These are phyloP conservation scores for Pseudogymnoascus sp. DNA, from an alignment of 2,329 filamentous ascomycete genomes.

Conservation along the genomic window DNA sequence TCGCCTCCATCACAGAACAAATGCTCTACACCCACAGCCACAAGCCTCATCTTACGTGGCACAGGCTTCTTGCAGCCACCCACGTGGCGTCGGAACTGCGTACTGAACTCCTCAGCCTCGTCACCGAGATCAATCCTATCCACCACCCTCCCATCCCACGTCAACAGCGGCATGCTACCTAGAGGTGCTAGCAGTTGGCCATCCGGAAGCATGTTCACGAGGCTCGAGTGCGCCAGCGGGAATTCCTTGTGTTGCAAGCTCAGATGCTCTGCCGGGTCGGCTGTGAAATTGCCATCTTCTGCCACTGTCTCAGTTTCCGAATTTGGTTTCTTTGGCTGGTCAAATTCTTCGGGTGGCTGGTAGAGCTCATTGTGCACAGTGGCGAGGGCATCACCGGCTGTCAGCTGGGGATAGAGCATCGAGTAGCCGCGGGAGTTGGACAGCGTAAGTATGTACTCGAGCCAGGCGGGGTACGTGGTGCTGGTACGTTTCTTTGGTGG, in stretches of 20 bases:
- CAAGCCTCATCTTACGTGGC: neutral
- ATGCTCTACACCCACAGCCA: neutral
- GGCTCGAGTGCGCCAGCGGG: slow-evolving; percentile 39
- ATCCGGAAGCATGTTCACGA: slow-evolving; percentile 43
- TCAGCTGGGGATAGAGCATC: slow-evolving; percentile 67
- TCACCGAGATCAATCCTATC: slow-evolving; percentile 35
- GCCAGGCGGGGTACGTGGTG: slow-evolving; percentile 64
- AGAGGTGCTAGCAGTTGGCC: slow-evolving; percentile 39
- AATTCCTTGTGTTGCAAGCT: slow-evolving; percentile 23
- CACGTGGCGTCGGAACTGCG: slow-evolving; percentile 53
- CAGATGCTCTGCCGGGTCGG: slow-evolving; percentile 23
- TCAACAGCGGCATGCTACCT: slow-evolving; percentile 49
- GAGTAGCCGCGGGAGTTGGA: slow-evolving; percentile 70
- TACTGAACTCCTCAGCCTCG: slow-evolving; percentile 45
- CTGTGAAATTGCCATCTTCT: slow-evolving; percentile 20
- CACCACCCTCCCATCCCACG: slow-evolving; percentile 53
- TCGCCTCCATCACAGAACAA: slow-evolving; percentile 8
- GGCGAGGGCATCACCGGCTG: slow-evolving; percentile 42
- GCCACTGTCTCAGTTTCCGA: slow-evolving; percentile 11
- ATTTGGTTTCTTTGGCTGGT: slow-evolving; percentile 18
- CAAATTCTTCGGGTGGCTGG: slow-evolving; percentile 63
- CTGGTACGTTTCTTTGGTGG: slow-evolving; percentile 53
- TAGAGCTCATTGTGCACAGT: slow-evolving; percentile 72
- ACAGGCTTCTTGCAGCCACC: slow-evolving; percentile 52
- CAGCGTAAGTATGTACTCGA: slow-evolving; percentile 71